Base-by-base conservation (phyloP, 345 rosid genomes). In the Salix exigua region DNA sequence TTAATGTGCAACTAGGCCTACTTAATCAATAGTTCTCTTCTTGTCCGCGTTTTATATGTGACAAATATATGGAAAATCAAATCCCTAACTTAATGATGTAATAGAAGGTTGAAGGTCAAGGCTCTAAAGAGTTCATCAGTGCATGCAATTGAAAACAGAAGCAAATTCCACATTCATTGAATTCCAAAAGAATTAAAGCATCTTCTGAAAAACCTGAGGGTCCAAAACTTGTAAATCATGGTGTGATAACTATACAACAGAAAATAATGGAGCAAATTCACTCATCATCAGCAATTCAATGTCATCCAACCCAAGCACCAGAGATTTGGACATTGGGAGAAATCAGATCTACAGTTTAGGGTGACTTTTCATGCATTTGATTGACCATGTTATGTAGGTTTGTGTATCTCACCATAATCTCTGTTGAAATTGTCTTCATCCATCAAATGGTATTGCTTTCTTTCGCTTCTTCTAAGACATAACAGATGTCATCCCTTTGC, bases 161-260 rank as follows among this genome's bases (percentile, higher is more conserved):
- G 17, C 64, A 55, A 38, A 55, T 25, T 4, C 26, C 26, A 31
- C 38, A 38, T 23, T 31, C 67, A 37, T 18, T 11, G 8, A 66
- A 50, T 48, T 12, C n/a, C 35, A n/a, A 8, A 65, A 7, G 14
- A 12, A 42, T n/a, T 42, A 23, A 18, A 16, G n/a, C 28, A 55
- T 42, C 9, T 31, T 16, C 30, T 61, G 62, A 63, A 31, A 33
- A n/a, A n/a, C 25, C 5, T n/a, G 19, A 67, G 64, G 31, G 19
- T 76, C 28, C 68, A 21, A 70, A 60, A 12, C 31, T 58, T 75
- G 50, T 69, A 3, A n/a, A 70, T 76, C 21, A 26, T 42, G 62
- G 38, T 71, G 7, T 25, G 26, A 26, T 38, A 3, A 70, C 51
- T 60, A 7, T 66, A 75, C 50, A 66, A 66, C 71, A 61, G 61